These are phyloP conservation scores for Leccinum barrowsii DNA, from an alignment of 768 basidiomycete species.

Conservation along the genomic window DNA sequence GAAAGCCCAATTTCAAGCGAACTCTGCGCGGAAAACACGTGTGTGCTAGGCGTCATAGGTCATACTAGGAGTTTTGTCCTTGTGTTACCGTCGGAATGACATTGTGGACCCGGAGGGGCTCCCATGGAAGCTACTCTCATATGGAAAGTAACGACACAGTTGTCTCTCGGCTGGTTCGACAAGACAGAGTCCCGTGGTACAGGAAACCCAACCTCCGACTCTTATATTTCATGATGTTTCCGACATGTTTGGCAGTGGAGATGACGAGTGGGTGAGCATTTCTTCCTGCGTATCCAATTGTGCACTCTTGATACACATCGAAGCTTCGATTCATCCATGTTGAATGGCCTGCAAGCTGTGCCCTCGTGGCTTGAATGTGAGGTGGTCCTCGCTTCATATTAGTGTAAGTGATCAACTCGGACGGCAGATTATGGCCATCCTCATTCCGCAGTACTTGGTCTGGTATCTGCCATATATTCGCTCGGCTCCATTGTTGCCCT, in stretches of 20 bases:
- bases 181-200: slow-evolving; percentile 59
- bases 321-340: slow-evolving; percentile 44
- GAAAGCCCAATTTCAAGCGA: not conserved
- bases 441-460: slow-evolving; percentile 48
- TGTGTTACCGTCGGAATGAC: not conserved
- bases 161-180: slow-evolving; percentile 16
- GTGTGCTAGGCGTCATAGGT: not conserved
- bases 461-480: slow-evolving; percentile 57
- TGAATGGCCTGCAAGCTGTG: slow-evolving; percentile 60
- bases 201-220: slow-evolving; percentile 52
- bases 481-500: slow-evolving; percentile 53
- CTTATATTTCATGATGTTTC: slow-evolving; percentile 54
- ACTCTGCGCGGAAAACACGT: not conserved
- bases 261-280: slow-evolving; percentile 3
- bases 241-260: slow-evolving; percentile 26
- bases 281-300: not conserved
- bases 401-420: not conserved
- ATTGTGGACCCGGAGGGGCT: not conserved
- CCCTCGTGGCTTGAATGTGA: slow-evolving; percentile 53
- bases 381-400: slow-evolving; percentile 4
- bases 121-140: not conserved
- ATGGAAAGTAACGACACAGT: slow-evolving; percentile 1
- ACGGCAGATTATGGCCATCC: slow-evolving; percentile 49
- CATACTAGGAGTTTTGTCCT: not conserved
- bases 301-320: not conserved